Evolutionary conservation across 2,329 filamentous ascomycete genomes (phyloP).

Genomic region (Dichotomopilus funicola): DNA sequence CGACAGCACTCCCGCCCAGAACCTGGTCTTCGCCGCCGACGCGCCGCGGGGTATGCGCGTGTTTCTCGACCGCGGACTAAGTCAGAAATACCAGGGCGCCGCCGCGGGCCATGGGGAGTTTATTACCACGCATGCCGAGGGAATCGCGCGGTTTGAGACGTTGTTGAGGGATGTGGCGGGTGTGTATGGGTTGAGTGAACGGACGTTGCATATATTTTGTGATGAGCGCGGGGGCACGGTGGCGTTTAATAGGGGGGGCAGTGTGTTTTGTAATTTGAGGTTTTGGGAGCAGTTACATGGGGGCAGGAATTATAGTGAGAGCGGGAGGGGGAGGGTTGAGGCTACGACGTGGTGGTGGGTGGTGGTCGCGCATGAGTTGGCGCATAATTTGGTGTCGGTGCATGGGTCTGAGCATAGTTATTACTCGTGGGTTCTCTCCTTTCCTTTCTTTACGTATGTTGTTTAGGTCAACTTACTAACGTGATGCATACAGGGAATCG

Average conservation of each 20-base stretch:
- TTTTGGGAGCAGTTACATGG: constrained; percentile 79
- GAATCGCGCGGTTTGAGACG: constrained; percentile 62
- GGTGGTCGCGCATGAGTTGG: constrained; percentile 90
- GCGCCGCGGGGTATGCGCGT: constrained; percentile 67
- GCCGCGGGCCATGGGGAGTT: constrained; percentile 45
- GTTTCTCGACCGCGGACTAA: constrained; percentile 46
- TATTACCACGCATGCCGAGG: constrained; percentile 50
- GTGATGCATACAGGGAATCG: constrained; percentile 52
- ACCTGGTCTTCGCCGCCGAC: constrained; percentile 65
- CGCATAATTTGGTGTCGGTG: constrained; percentile 78
- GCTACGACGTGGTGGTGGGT: constrained; percentile 70
- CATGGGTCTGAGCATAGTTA: constrained; percentile 78
- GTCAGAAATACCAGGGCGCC: constrained; percentile 39
- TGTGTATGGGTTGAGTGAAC: constrained; percentile 64
- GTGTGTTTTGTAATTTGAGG: constrained; percentile 87
- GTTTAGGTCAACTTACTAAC: too few relatives aligned
- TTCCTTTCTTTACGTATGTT: background rate
- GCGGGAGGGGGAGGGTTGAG: constrained; percentile 51
- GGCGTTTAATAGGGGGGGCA: constrained; percentile 83
- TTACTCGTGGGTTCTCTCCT: constrained; percentile 56
- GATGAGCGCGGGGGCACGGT: constrained; percentile 75
- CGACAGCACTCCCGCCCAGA: constrained; percentile 66
- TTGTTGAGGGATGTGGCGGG: constrained; percentile 63
- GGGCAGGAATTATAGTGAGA: constrained; percentile 32
- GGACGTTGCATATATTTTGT: constrained; percentile 78